Base-by-base conservation (phyloP, 345 rosid genomes). In the Sapria himalayana region DNA sequence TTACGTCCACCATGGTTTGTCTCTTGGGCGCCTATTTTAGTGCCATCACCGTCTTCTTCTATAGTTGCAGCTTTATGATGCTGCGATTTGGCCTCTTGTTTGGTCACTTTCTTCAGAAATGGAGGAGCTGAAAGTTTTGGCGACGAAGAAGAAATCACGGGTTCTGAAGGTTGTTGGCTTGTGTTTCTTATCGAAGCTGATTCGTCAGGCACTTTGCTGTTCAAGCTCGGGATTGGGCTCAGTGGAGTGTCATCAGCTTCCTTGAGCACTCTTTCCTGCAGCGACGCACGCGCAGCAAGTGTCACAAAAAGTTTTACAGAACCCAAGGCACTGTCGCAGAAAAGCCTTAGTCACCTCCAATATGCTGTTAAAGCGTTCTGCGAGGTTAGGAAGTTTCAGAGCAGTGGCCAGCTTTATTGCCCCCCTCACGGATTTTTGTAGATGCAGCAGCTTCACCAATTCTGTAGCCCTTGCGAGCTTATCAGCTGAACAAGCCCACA, bases 311-410 rank as follows among this genome's bases (percentile, higher is more conserved):
- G 5, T 27, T 18, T 15, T 29, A 33, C 47, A 55, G 43, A 48
- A 35, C 9, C n/a, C n/a, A n/a, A n/a, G n/a, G n/a, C 16, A 7
- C 7, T 0, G 18, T 12, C 3, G 8, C 4, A 43, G 21, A 29
- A 11, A 1, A 37, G 31, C 7, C 25, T 15, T 9, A 35, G 10
- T 51, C 43, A 76, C 94, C 81, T 89, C 98, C 45, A 79, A 62
- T 52, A 89, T 72, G 56, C 44, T 55, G 58, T 82, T 65, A 66
- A 89, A 82, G 18, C 78, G 68, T 49, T 79, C 94, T 1, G 93
- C 98, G 53, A 89, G 61, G 63, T 67, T 74, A 5, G 94, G 98
- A 52, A 82, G 91, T 73, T 82, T 82, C 59, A 89, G 64, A 46
- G 76, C 72, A 25, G 93, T 79, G 13, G 72, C 94, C 20, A 89